Percentiles rank a stretch among this genome's conserved stretches.
These are phyloP conservation scores for Epichloe uncinata DNA, from an alignment of 2,329 filamentous ascomycete species.

Conservation along the genomic window DNA sequence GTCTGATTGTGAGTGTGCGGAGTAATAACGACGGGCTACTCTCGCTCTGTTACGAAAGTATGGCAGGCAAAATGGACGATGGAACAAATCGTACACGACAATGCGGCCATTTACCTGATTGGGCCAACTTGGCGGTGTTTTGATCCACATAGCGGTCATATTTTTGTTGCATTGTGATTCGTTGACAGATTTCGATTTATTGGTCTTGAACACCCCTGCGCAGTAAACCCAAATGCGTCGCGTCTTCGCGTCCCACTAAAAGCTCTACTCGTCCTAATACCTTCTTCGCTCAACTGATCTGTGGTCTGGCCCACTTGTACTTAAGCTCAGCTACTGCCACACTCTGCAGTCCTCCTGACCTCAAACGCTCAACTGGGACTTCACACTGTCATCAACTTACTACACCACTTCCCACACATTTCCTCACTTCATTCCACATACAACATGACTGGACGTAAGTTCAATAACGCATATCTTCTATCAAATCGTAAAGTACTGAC, in stretches of 20 bases:
- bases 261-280: neutral
- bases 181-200: neutral
- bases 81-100: no score
- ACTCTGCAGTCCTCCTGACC: slow-evolving; percentile 8
- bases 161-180: neutral
- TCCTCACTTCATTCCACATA: slow-evolving; percentile 12
- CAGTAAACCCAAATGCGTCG: neutral
- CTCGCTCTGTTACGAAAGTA: no score
- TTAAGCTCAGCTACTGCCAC: slow-evolving; percentile 23
- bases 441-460: slow-evolving; percentile 64
- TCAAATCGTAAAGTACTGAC: slow-evolving; percentile 26
- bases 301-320: slow-evolving; percentile 24
- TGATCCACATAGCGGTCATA: neutral
- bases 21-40: no score
- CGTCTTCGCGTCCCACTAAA: neutral
- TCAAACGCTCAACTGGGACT: slow-evolving; percentile 3
- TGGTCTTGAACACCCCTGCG: neutral
- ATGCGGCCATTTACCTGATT: neutral
- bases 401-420: slow-evolving; percentile 3
- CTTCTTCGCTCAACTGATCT: slow-evolving; percentile 19
- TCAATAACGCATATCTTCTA: neutral
- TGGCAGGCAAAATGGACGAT: no score
- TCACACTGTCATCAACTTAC: slow-evolving; percentile 1
- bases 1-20: no score
- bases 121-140: neutral